Evolutionary conservation across 2,329 filamentous ascomycete species (phyloP).

Genomic region (Akanthomyces muscarius): DNA sequence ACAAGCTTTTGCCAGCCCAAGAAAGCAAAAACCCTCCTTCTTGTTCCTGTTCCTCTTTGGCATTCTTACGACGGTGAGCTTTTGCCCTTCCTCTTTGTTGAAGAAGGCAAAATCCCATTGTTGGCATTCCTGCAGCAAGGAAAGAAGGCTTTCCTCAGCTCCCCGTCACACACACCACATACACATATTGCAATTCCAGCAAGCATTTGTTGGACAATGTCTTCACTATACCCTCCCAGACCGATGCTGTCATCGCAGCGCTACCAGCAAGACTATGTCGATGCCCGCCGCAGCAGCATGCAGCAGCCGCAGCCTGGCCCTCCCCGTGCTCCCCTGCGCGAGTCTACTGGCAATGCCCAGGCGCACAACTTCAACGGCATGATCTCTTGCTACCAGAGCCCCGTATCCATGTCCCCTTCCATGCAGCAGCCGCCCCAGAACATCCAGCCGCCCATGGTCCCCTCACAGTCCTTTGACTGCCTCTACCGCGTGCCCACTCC

Average conservation of each 20-base stretch:
- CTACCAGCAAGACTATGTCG: conserved; percentile 47
- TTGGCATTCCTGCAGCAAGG: conserved; percentile 17
- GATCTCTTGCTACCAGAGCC: conserved; percentile 42
- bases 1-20: neutral
- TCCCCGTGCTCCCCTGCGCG: conserved; percentile 45
- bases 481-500: conserved; percentile 36
- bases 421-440: conserved; percentile 30
- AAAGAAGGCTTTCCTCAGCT: neutral
- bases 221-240: conserved; percentile 39
- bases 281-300: conserved; percentile 39
- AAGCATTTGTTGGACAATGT: conserved; percentile 25
- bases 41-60: conserved; percentile 9
- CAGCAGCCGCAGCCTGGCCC: conserved; percentile 19
- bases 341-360: conserved; percentile 51
- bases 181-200: conserved; percentile 20
- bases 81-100: conserved; percentile 12
- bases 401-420: conserved; percentile 40
- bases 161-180: conserved; percentile 6
- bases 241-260: conserved; percentile 49
- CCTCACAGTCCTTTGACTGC: conserved; percentile 45
- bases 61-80: conserved; percentile 4
- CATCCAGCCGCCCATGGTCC: conserved; percentile 49
- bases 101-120: conserved; percentile 9
- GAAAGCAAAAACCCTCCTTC: neutral
- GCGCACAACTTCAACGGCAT: conserved; percentile 38